Base-by-base conservation (phyloP, 1,284 basidiomycete genomes). In the Ceratobasidium papillatum region DNA sequence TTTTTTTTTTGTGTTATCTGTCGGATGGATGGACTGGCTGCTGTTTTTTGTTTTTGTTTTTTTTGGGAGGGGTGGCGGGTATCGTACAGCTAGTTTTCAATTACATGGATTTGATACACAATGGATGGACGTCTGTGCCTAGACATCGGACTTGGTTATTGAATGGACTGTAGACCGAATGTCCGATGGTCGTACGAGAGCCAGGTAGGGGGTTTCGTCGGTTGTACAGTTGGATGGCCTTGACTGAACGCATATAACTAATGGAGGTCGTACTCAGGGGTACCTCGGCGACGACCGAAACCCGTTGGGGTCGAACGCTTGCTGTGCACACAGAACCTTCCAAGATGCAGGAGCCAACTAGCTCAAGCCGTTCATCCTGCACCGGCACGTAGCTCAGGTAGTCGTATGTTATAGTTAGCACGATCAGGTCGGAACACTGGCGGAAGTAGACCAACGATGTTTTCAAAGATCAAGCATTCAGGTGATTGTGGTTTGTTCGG, bases 11-110 rank as follows among this genome's bases (percentile, higher is more conserved):
- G 27, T 34, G 25, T 22, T 71, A n/a, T 49, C 4, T 71, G n/a
- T n/a, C n/a, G n/a, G n/a, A n/a, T 49, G 38, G 27, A 56, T 27
- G 65, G 65, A 68, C 65, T 45, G 14, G 52, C 41, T 71, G 38
- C 17, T 63, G 32, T 63, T 36, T 25, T 36, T 7, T 38, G 12
- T 61, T n/a, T 41, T 61, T 63, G 45, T 38, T 58, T 58, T 30
- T 3, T 38, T 7, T 41, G 22, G 14, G 38, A 11, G 45, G 22
- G 25, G 17, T 25, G 61, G 30, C 5, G 22, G n/a, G 45, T 63
- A 63, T 63, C n/a, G 41, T 63, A 63, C 61, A 63, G 17, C 61
- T 63, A 63, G 38, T 63, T 45, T 63, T 61, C 34, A 61, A 61
- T 61, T 22, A 38, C 22, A 61, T 61, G 58, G 34, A 22, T 34